These are phyloP conservation scores for Umbelopsis isabellina DNA, from an alignment of 192 early-diverging fungal genomes.

Conservation along the genomic window DNA sequence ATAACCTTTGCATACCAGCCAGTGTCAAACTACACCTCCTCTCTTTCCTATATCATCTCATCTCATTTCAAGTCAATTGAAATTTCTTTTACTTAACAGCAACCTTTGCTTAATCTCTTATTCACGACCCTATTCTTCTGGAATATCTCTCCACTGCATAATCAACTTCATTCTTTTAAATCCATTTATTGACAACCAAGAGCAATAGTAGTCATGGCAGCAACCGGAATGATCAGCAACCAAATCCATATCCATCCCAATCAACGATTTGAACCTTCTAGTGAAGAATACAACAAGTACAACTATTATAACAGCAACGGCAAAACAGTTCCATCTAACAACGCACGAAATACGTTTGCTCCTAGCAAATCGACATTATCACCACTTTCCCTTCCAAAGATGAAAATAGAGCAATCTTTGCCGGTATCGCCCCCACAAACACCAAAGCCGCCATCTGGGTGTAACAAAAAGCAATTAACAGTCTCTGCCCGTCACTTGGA, in stretches of 20 bases:
- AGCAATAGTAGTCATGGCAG: constrained; percentile 7
- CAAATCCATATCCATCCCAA: constrained; percentile 12
- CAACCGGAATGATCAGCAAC: constrained; percentile 10
- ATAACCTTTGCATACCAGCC: constrained; percentile 18
- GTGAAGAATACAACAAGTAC: neutral
- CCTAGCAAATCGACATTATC: constrained; percentile 3
- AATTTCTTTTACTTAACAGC: neutral
- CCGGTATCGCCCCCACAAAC: constrained; percentile 4
- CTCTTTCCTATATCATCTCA: neutral
- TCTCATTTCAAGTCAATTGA: neutral
- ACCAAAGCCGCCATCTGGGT: constrained; percentile 3
- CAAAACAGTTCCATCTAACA: neutral
- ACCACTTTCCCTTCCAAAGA: neutral
- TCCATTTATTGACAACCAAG: neutral
- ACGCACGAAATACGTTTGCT: neutral
- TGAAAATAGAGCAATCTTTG: neutral
- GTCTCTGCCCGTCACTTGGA: constrained; percentile 46
- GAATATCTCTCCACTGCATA: neutral
- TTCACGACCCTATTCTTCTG: neutral
- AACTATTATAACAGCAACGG: neutral
- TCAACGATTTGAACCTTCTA: constrained; percentile 17
- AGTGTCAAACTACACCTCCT: neutral
- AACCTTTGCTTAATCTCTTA: neutral
- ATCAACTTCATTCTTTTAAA: neutral
- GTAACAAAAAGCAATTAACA: constrained; percentile 27